A percentile compares a stretch with the other conserved stretches of the same genome.
Conservation (phyloP, 306 rosid genomes). For the Begonia peltatifolia region DNA sequence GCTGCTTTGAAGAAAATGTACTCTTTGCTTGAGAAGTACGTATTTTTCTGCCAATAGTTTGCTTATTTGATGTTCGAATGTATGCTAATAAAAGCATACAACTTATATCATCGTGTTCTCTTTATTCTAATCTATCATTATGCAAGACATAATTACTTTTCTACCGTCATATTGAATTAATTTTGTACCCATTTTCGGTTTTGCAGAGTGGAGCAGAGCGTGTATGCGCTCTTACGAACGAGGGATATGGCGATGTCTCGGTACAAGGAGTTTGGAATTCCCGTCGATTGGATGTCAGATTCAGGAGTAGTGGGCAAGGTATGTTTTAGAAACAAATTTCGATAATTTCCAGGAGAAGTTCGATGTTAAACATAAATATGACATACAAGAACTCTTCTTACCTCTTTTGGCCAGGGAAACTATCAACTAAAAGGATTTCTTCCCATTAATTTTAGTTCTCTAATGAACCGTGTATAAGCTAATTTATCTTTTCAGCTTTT, state of each 20-base stretch:
- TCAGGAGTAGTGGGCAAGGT: conserved; percentile 98
- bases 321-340: conserved; percentile 10
- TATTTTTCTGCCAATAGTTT: not conserved
- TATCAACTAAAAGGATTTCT: too few relatives aligned
- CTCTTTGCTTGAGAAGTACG: conserved; percentile 91
- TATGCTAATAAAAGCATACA: too few relatives aligned
- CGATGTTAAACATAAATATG: not conserved
- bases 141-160: too few relatives aligned
- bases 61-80: too few relatives aligned
- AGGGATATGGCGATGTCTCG: conserved; percentile 96
- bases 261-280: conserved; percentile 85
- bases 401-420: not conserved
- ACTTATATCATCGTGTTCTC: not conserved
- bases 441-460: not conserved
- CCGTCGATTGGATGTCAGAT: conserved; percentile 78
- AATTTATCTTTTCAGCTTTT: too few relatives aligned
- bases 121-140: not conserved
- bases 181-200: conserved; percentile 4
- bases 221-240: conserved; percentile 75
- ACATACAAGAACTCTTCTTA: not conserved
- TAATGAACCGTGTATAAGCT: not conserved
- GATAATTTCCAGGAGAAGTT: not conserved
- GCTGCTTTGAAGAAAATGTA: conserved; percentile 93
- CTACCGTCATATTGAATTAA: too few relatives aligned
- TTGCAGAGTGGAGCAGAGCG: conserved; percentile 82